Conservation (phyloP, 306 rosid species). For the Corylus americana region DNA sequence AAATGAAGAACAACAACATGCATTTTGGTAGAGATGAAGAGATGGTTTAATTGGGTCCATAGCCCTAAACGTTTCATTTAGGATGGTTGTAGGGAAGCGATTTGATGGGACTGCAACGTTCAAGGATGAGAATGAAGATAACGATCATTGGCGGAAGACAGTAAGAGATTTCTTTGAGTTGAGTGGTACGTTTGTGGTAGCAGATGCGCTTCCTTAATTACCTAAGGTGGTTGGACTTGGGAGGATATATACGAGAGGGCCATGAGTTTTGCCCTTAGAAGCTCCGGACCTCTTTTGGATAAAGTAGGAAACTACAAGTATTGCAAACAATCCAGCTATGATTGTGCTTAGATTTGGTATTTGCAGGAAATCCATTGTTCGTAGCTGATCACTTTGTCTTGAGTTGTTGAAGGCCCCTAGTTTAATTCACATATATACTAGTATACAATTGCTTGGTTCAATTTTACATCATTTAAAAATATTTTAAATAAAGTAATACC, state of each 20-base stretch:
- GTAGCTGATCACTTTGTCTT: too few species aligned
- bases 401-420: too few species aligned
- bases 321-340: conserved; percentile 4
- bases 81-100: conserved; percentile 38
- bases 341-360: background rate
- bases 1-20: background rate
- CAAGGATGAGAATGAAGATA: conserved; percentile 6
- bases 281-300: background rate
- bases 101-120: background rate
- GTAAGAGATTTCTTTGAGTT: conserved; percentile 19
- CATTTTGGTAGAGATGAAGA: conserved; percentile 35
- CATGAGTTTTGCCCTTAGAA: conserved; percentile 11
- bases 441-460: too few species aligned
- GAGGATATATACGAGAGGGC: conserved; percentile 33
- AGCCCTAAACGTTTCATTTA: conserved; percentile 29
- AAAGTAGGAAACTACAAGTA: conserved; percentile 27
- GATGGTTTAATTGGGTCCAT: conserved; percentile 36
- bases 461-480: too few species aligned
- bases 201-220: conserved; percentile 39
- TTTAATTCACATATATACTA: too few species aligned
- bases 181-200: conserved; percentile 27
- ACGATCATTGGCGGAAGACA: conserved; percentile 5
- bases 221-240: conserved; percentile 43
- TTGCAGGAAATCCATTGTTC: background rate
- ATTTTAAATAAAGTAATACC: too few species aligned